A percentile compares a stretch with the other conserved stretches of the same genome.
phyloP scores from a whole-genome alignment of 1,284 basidiomycete genomes.

The Ceratobasidium sp. region DNA sequence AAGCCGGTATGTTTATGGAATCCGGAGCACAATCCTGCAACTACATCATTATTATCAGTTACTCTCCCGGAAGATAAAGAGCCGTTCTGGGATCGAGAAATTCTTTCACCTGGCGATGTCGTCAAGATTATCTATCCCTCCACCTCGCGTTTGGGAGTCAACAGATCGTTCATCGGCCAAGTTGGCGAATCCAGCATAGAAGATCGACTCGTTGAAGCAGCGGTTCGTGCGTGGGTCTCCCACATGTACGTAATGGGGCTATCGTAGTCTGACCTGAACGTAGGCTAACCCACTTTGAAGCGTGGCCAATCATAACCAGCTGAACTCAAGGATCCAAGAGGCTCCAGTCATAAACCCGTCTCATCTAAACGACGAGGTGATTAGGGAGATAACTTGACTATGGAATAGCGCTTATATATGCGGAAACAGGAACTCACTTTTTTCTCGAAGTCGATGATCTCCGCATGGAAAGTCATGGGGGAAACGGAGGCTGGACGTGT shows the following conservation, averaged over 20 bases:
- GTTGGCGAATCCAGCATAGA: neutral
- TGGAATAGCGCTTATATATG: neutral
- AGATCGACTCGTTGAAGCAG: slow-evolving; percentile 15
- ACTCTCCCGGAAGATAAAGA: slow-evolving; percentile 9
- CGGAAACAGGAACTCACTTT: slow-evolving; percentile 12
- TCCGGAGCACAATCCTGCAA: neutral
- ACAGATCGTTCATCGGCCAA: neutral
- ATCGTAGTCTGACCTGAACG: neutral
- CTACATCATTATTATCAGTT: neutral
- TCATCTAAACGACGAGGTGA: slow-evolving; percentile 5
- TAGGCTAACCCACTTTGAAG: neutral
- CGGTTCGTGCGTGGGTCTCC: slow-evolving; percentile 22
- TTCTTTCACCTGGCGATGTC: slow-evolving; percentile 14
- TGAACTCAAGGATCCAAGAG: slow-evolving; percentile 6
- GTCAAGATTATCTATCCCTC: slow-evolving; percentile 3
- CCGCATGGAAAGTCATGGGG: slow-evolving; percentile 13
- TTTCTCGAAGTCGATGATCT: slow-evolving; percentile 17
- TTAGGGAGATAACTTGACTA: neutral
- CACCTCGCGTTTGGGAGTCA: neutral
- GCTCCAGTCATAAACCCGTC: slow-evolving; percentile 7
- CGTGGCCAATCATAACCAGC: slow-evolving; percentile 11
- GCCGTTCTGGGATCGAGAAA: slow-evolving; percentile 11
- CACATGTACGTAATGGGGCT: neutral
- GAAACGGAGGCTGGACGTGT: neutral
- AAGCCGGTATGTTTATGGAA: too few relatives aligned